Evolutionary conservation across 1,139 yeast genomes (phyloP).

Genomic region (Nematodospora anomalae): DNA sequence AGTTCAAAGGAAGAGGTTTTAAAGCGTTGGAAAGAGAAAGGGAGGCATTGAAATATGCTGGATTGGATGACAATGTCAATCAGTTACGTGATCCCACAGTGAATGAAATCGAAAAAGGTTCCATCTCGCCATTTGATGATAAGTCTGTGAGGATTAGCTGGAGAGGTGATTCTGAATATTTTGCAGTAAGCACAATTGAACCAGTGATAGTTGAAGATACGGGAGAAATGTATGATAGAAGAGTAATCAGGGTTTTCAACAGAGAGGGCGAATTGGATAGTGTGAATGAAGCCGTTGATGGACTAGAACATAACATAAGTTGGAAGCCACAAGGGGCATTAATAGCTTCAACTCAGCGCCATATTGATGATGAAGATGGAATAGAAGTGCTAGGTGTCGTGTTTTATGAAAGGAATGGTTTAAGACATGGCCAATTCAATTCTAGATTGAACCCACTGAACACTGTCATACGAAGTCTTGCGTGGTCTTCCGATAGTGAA

Average conservation of each 20-base stretch:
- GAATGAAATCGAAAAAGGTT: conserved; percentile 69
- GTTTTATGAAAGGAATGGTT: conserved; percentile 91
- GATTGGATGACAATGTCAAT: conserved; percentile 54
- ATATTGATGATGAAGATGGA: conserved; percentile 39
- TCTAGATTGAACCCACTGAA: conserved; percentile 56
- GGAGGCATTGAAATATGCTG: conserved; percentile 63
- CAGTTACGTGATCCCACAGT: conserved; percentile 89
- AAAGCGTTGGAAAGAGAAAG: conserved; percentile 72
- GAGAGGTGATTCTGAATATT: conserved; percentile 94
- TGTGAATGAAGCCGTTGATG: conserved; percentile 89
- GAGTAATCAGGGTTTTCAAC: conserved; percentile 81
- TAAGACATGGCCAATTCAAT: conserved; percentile 84
- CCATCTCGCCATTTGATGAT: conserved; percentile 53
- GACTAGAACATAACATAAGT: conserved; percentile 66
- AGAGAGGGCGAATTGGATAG: conserved; percentile 79
- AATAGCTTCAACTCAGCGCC: conserved; percentile 79
- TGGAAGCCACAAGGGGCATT: conserved; percentile 94
- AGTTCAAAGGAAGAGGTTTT: conserved; percentile 92
- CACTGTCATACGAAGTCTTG: conserved; percentile 50
- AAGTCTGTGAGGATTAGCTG: conserved; percentile 60
- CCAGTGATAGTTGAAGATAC: conserved; percentile 43
- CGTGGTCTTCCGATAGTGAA: conserved; percentile 86
- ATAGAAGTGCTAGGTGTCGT: conserved; percentile 55
- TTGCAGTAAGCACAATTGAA: conserved; percentile 69
- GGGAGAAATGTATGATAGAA: conserved; percentile 48